These are phyloP conservation scores for Fusarium chaquense DNA, from an alignment of 2,329 filamentous ascomycete species.

Conservation along the genomic window DNA sequence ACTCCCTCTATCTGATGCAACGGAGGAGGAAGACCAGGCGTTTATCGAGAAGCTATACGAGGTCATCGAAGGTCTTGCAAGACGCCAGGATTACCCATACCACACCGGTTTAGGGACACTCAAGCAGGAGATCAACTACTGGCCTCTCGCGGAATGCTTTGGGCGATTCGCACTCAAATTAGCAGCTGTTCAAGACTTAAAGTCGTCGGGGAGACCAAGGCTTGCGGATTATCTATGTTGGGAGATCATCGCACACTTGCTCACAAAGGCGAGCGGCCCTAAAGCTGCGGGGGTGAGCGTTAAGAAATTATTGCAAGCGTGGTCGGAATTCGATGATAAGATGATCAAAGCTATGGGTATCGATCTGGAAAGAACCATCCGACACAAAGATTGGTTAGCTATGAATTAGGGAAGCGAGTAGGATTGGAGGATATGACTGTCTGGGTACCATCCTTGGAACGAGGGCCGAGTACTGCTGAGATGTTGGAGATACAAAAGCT, in stretches of 20 bases:
- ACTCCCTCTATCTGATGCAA: slow-evolving; percentile 14
- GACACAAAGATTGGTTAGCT: not conserved
- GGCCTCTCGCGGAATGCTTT: not conserved
- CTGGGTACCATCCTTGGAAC: not conserved
- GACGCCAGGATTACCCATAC: slow-evolving; percentile 35
- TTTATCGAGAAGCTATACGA: slow-evolving; percentile 29
- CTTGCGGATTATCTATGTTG: slow-evolving; percentile 40
- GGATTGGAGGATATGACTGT: not conserved
- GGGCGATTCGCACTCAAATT: slow-evolving; percentile 28
- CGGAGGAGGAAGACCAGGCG: not conserved
- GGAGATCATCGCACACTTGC: slow-evolving; percentile 29
- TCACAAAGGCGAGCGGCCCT: slow-evolving; percentile 2
- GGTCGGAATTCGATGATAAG: slow-evolving; percentile 21
- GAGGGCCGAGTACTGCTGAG: not conserved
- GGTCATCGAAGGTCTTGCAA: slow-evolving; percentile 26
- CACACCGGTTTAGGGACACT: slow-evolving; percentile 40
- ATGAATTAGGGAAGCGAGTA: not conserved
- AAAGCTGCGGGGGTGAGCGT: not conserved
- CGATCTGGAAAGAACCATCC: not conserved
- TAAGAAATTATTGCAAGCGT: slow-evolving; percentile 19
- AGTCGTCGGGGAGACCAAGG: not conserved
- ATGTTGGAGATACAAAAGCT: not conserved
- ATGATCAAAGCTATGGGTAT: slow-evolving; percentile 19
- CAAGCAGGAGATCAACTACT: slow-evolving; percentile 23
- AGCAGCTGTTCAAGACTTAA: not conserved